Base-by-base conservation (phyloP, 441 rosid genomes). In the Geranium incanum region DNA sequence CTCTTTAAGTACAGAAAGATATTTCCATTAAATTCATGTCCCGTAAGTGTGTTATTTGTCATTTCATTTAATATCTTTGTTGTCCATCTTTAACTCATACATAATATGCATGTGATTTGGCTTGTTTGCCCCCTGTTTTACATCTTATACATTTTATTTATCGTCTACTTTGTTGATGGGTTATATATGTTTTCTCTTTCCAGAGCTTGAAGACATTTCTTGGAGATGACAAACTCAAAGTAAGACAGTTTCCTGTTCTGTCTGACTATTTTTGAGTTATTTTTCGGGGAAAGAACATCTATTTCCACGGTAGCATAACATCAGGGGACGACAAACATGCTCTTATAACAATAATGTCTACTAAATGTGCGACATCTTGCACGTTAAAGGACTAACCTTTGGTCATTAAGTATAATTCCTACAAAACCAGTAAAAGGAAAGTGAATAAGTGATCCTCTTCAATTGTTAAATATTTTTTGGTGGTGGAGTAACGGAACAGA, bases 211-310 rank as follows among this genome's bases (percentile, higher is more conserved):
- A 95, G 86, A 82, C 89, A 71, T 79, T 79, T 81, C 85, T 95
- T 81, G 97, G 97, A 71, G 99, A 92, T 0, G 93, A 84, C 37
- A 81, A 90, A 70, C 95, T 95, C 76, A 88, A 85, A 92, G 98
- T 86, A 81, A 81, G 52, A 76, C 72, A 21, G 66, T 38, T 67
- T 36, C 72, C 13, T 43, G 33, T 71, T 59, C 28, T 36, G 55
- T 64, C 63, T 36, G 6, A 38, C 60, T 37, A 39, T 21, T 66
- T 13, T 36, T 69, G 18, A 62, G 67, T 64, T 62, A 28, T 16
- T 28, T 48, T 66, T 12, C 28, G 0, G 3, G 18, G 38, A 16
- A 15, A 60, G 12, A 9, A 21, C 19, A 55, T 55, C 62, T 7
- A 57, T 41, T 19, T 57, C 3, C 19, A 38, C 15, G 39, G 67